Conservation (phyloP, 2,329 filamentous ascomycete species). For the Botrytis aclada region DNA sequence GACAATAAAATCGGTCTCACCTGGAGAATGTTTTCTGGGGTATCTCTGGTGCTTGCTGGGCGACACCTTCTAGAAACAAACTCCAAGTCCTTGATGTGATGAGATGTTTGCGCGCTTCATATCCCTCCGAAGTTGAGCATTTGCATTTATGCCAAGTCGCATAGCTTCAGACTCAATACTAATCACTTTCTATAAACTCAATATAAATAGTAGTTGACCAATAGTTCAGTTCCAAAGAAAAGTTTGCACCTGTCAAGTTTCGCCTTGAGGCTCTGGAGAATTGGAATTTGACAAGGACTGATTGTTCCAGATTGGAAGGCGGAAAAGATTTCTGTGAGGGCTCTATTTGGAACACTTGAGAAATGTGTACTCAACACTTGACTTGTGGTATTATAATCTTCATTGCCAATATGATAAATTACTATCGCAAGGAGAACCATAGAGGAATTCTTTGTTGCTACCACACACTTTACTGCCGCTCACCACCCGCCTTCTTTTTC, state of each 20-base stretch:
- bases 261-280: no score
- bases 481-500: not conserved
- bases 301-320: rapidly evolving
- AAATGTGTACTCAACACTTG: not conserved
- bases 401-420: rapidly evolving
- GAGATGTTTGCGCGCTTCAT: not conserved
- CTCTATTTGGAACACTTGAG: not conserved
- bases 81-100: rapidly evolving
- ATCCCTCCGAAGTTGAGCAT: rapidly evolving
- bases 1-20: rapidly evolving
- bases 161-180: rapidly evolving
- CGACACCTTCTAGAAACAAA: not conserved
- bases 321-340: not conserved
- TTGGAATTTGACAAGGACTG: not conserved
- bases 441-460: rapidly evolving
- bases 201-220: not conserved
- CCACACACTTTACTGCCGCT: rapidly evolving
- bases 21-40: not conserved
- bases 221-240: not conserved
- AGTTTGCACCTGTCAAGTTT: not conserved
- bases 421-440: rapidly evolving
- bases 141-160: not conserved
- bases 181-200: not conserved
- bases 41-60: not conserved
- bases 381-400: not conserved